Percentiles rank a stretch among this genome's conserved stretches.
Evolutionary conservation across 768 basidiomycete species (phyloP).

Genomic region (Boletus vermiculosoides): DNA sequence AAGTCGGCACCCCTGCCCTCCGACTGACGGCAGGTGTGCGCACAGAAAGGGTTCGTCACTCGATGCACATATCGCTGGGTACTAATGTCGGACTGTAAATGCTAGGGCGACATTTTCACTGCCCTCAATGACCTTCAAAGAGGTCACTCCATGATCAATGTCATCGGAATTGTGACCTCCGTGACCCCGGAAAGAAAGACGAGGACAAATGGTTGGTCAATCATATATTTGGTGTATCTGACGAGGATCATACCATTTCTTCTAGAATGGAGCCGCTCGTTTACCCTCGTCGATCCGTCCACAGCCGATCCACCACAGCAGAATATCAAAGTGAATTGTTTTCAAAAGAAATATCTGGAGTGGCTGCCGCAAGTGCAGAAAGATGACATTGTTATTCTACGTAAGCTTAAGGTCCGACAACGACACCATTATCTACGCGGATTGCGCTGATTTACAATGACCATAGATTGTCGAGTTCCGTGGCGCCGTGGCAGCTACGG

Average conservation of each 20-base stretch:
- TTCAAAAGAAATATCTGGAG: slow-evolving; percentile 44
- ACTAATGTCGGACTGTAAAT: slow-evolving; percentile 1
- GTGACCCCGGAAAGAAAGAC: slow-evolving; percentile 17
- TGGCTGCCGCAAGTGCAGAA: slow-evolving; percentile 50
- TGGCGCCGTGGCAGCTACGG: slow-evolving; percentile 38
- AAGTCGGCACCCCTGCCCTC: not conserved
- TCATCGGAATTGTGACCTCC: slow-evolving; percentile 33
- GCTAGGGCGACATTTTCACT: slow-evolving; percentile 29
- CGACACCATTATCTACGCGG: not conserved
- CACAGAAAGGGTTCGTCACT: slow-evolving; percentile 29
- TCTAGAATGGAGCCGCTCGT: slow-evolving; percentile 46
- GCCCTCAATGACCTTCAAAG: slow-evolving; percentile 15
- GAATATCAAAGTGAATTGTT: slow-evolving; percentile 47
- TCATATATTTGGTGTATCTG: not conserved
- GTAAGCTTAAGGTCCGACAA: slow-evolving; percentile 45
- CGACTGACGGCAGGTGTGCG: slow-evolving; percentile 23
- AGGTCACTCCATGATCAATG: slow-evolving; percentile 21
- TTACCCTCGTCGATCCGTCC: slow-evolving; percentile 55
- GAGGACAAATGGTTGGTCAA: slow-evolving; percentile 28
- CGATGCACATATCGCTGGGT: not conserved
- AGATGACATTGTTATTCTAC: slow-evolving; percentile 55
- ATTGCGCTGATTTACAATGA: not conserved
- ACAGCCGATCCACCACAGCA: slow-evolving; percentile 23
- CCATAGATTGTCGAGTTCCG: slow-evolving; percentile 36
- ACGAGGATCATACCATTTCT: not conserved